Conservation (phyloP, 257 asterid species). For the Lycium barbarum region DNA sequence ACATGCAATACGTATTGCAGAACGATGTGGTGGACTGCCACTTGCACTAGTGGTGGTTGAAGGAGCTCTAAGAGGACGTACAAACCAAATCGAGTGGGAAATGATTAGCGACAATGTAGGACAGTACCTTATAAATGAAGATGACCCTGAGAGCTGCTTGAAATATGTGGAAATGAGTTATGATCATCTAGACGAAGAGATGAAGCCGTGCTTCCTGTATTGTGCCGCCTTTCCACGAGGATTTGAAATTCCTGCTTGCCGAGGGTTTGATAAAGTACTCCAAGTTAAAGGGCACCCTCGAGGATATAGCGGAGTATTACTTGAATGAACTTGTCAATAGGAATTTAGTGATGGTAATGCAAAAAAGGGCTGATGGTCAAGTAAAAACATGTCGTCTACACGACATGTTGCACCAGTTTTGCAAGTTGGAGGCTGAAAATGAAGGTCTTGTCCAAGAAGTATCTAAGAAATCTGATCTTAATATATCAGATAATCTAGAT, state of each 20-base stretch:
- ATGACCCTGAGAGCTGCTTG: slow-evolving; percentile 6
- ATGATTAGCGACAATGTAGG: slow-evolving; percentile 28
- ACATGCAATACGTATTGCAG: slow-evolving; percentile 17
- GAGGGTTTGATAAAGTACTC: slow-evolving; percentile 46
- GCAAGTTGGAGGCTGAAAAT: slow-evolving; percentile 39
- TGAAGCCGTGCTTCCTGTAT: slow-evolving; percentile 35
- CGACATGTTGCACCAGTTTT: slow-evolving; percentile 44
- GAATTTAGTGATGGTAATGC: slow-evolving; percentile 45
- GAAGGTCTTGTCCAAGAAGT: slow-evolving; percentile 43
- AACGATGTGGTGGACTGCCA: too few species aligned
- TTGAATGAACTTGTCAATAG: slow-evolving; percentile 47
- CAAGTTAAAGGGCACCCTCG: slow-evolving; percentile 30
- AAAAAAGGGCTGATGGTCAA: slow-evolving; percentile 34
- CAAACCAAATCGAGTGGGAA: slow-evolving; percentile 32
- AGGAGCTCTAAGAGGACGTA: slow-evolving; percentile 43
- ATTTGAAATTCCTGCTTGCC: slow-evolving; percentile 39
- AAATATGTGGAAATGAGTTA: slow-evolving; percentile 29
- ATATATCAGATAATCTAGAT: neutral
- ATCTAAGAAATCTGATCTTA: neutral
- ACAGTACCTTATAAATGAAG: neutral
- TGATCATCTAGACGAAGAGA: slow-evolving; percentile 18
- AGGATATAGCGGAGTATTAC: slow-evolving; percentile 45
- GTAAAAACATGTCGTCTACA: slow-evolving; percentile 47
- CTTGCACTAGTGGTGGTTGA: slow-evolving; percentile 48
- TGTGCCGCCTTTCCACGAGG: slow-evolving; percentile 39